phyloP scores from a whole-genome alignment of 768 basidiomycete genomes.

The Lentinula guzmanii region DNA sequence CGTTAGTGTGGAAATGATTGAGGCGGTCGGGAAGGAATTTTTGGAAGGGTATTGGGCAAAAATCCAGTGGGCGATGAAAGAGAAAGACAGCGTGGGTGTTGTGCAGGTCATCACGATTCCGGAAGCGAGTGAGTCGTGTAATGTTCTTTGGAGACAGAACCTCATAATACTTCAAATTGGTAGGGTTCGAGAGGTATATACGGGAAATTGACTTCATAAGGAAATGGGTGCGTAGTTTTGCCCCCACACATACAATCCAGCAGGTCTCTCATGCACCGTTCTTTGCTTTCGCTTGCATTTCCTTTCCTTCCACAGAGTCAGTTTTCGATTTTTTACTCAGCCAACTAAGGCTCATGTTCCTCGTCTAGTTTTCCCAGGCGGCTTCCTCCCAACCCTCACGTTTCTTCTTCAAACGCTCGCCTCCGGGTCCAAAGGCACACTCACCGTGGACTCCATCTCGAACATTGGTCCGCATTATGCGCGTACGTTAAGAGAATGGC shows the following conservation, averaged over 20 bases:
- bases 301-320: not conserved
- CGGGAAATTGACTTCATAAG: conserved; percentile 68
- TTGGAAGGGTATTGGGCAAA: conserved; percentile 57
- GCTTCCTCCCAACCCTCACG: conserved; percentile 46
- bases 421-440: conserved; percentile 32
- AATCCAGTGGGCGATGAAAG: conserved; percentile 64
- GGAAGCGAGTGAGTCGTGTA: conserved; percentile 47
- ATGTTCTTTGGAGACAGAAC: not conserved
- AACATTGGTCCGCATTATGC: conserved; percentile 62
- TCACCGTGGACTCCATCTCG: conserved; percentile 44
- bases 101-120: conserved; percentile 76
- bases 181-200: conserved; percentile 51
- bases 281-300: not conserved
- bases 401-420: conserved; percentile 33
- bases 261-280: not conserved
- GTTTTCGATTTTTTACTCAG: not conserved
- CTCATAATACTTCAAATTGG: not conserved
- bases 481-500: conserved; percentile 72
- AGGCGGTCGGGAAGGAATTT: conserved; percentile 65
- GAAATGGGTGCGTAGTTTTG: conserved; percentile 56
- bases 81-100: conserved; percentile 51
- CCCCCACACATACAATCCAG: not conserved
- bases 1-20: conserved; percentile 75
- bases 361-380: conserved; percentile 45
- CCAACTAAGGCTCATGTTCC: not conserved